phyloP scores from a whole-genome alignment of 805 yeast species.

The Candida mattraensis region DNA sequence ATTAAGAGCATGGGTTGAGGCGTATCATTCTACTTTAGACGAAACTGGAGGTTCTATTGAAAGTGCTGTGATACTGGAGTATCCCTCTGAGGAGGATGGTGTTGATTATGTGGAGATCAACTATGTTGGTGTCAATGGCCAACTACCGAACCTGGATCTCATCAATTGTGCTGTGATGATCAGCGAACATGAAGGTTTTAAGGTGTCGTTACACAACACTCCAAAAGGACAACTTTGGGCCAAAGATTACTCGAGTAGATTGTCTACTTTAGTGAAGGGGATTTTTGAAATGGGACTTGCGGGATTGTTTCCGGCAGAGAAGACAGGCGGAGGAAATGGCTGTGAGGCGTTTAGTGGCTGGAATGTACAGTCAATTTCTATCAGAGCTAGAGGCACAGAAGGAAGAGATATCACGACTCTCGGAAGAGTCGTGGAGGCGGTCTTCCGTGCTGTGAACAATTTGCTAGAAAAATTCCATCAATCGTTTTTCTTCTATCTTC shows the following conservation, averaged over 20 bases:
- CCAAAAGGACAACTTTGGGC: conserved; percentile 45
- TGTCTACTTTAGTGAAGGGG: conserved; percentile 60
- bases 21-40: conserved; percentile 83
- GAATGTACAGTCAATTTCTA: conserved; percentile 88
- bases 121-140: conserved; percentile 93
- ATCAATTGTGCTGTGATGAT: conserved; percentile 78
- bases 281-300: conserved; percentile 67
- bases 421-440: conserved; percentile 87
- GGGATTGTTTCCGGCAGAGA: conserved; percentile 46
- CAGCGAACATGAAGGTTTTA: conserved; percentile 73
- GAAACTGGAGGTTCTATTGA: conserved; percentile 92
- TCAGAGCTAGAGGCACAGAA: conserved; percentile 54
- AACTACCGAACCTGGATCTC: conserved; percentile 89
- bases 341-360: conserved; percentile 94
- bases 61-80: conserved; percentile 84
- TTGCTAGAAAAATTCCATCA: conserved; percentile 95
- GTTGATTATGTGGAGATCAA: conserved; percentile 71
- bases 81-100: conserved; percentile 59
- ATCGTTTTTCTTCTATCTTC: conserved; percentile 87
- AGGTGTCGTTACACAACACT: conserved; percentile 63
- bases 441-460: conserved; percentile 86
- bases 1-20: conserved; percentile 87
- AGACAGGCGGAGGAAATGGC: conserved; percentile 45
- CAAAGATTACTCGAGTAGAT: conserved; percentile 53
- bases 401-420: conserved; percentile 85